phyloP scores from a whole-genome alignment of 73 alveolate genomes.

The Vitrella brassicaformis region DNA sequence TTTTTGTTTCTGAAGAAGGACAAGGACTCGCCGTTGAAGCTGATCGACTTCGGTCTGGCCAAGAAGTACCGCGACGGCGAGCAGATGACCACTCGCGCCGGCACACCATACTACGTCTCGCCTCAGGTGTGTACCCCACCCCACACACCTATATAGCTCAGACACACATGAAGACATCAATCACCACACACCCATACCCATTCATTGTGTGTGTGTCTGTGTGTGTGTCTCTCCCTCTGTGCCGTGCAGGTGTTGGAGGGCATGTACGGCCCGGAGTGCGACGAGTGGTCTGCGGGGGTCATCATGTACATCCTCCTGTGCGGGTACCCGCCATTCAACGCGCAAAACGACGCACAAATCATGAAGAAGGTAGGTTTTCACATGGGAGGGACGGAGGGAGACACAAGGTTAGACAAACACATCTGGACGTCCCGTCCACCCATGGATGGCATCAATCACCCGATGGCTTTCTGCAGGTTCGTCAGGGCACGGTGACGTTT shows the following conservation, averaged over 20 bases:
- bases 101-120: too few relatives aligned
- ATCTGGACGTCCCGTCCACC: too few relatives aligned
- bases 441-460: too few relatives aligned
- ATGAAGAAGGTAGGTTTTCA: neutral
- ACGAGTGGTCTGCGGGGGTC: neutral
- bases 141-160: too few relatives aligned
- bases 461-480: neutral
- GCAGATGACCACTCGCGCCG: too few relatives aligned
- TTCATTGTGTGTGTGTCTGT: neutral
- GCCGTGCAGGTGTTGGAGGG: neutral
- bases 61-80: too few relatives aligned
- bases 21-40: conserved; percentile 15
- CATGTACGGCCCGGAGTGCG: neutral
- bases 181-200: too few relatives aligned
- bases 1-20: conserved; percentile 30
- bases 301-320: neutral
- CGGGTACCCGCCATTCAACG: neutral
- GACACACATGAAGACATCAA: too few relatives aligned
- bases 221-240: neutral
- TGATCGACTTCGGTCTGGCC: conserved; percentile 29
- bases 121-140: too few relatives aligned
- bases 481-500: too few relatives aligned
- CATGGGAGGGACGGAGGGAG: too few relatives aligned
- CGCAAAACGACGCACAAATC: neutral
- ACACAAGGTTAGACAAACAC: too few relatives aligned